These are phyloP conservation scores for Pythium myriotylum DNA, from an alignment of 352 stramenopile species.

Conservation along the genomic window DNA sequence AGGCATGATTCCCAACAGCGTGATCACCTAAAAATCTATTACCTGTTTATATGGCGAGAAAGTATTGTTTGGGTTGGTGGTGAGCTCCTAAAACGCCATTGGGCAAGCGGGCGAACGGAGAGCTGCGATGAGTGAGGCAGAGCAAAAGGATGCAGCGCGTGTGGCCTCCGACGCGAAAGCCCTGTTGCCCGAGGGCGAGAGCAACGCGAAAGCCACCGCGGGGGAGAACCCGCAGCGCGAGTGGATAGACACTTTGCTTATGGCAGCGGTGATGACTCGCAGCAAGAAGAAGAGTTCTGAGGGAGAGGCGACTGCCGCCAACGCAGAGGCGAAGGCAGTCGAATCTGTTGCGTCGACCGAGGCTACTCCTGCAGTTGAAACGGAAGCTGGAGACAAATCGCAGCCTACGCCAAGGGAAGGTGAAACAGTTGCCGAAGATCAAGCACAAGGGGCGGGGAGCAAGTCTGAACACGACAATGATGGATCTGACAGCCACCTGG, in stretches of 20 bases:
- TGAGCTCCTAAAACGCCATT: slow-evolving; percentile 25
- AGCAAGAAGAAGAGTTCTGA: slow-evolving; percentile 43
- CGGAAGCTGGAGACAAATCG: not conserved
- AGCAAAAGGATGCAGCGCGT: slow-evolving; percentile 14
- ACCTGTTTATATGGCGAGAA: not conserved
- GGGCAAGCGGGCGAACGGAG: slow-evolving; percentile 15
- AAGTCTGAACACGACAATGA: not conserved
- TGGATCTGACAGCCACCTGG: slow-evolving; percentile 2
- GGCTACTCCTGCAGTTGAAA: not conserved
- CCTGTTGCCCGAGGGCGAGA: not conserved
- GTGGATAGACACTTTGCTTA: slow-evolving; percentile 82
- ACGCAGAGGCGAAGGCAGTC: slow-evolving; percentile 1
- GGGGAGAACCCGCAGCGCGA: slow-evolving; percentile 53
- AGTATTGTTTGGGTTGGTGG: slow-evolving; percentile 14
- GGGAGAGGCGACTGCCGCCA: not conserved
- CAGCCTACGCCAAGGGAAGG: not conserved
- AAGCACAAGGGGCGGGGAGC: slow-evolving; percentile 1
- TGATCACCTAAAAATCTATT: slow-evolving; percentile 2
- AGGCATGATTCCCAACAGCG: too few species aligned
- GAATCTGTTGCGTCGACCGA: not conserved
- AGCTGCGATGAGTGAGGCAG: slow-evolving; percentile 26
- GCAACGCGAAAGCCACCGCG: slow-evolving; percentile 1
- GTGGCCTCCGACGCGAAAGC: slow-evolving; percentile 23
- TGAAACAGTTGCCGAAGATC: not conserved
- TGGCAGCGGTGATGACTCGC: slow-evolving; percentile 75